Evolutionary conservation across 352 stramenopile species (phyloP).

Genomic region (Pythium insidiosum): DNA sequence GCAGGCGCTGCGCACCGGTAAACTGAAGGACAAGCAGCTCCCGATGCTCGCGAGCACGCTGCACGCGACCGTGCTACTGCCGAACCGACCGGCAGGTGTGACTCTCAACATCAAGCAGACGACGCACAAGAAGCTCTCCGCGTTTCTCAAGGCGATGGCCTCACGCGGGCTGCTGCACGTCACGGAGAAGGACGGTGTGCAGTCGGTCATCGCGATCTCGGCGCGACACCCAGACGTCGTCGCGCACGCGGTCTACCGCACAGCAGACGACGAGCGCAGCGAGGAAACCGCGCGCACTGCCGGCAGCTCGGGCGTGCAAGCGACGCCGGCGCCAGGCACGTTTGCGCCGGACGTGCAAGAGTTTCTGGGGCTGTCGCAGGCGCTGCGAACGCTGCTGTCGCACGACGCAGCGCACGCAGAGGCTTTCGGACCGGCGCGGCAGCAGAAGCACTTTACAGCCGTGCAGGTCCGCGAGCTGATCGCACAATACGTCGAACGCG

Average conservation of each 20-base stretch:
- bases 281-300: constrained; percentile 31
- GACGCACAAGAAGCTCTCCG: constrained; percentile 78
- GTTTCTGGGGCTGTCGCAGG: constrained; percentile 42
- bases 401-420: constrained; percentile 16
- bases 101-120: constrained; percentile 70
- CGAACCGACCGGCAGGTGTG: constrained; percentile 37
- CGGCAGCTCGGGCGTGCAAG: constrained; percentile 25
- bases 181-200: constrained; percentile 64
- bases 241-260: constrained; percentile 42
- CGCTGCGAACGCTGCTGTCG: constrained; percentile 45
- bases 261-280: constrained; percentile 36
- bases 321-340: constrained; percentile 44
- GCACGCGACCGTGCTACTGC: constrained; percentile 56
- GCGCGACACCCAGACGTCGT: constrained; percentile 63
- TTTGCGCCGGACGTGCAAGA: constrained; percentile 62
- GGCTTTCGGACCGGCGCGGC: constrained; percentile 12
- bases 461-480: constrained; percentile 53
- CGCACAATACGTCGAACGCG: constrained; percentile 46
- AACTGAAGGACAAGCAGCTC: constrained; percentile 65
- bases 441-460: constrained; percentile 31
- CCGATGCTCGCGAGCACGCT: constrained; percentile 78
- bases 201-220: constrained; percentile 62
- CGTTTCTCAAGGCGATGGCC: constrained; percentile 64
- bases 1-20: constrained; percentile 42
- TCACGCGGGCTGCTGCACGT: constrained; percentile 40